A percentile compares a stretch with the other conserved stretches of the same genome.
Evolutionary conservation across 164 flowering plant species (phyloP).

Genomic region (Euptelea pleiosperma): DNA sequence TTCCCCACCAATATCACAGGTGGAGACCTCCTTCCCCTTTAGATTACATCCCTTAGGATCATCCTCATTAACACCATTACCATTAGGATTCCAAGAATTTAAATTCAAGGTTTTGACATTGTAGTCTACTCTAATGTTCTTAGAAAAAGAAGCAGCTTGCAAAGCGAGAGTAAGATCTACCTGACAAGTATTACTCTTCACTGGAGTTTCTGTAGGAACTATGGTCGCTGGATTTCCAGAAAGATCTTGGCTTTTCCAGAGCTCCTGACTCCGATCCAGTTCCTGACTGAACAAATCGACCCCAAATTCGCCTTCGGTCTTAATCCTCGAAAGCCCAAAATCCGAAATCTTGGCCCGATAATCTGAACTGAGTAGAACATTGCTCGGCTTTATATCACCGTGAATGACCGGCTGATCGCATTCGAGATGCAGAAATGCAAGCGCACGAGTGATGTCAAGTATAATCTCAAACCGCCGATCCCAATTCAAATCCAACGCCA

Average conservation of each 20-base stretch:
- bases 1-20: constrained; percentile 35
- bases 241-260: constrained; percentile 62
- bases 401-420: constrained; percentile 94
- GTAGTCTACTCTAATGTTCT: constrained; percentile 34
- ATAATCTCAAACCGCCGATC: constrained; percentile 61
- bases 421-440: constrained; percentile 74
- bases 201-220: constrained; percentile 33
- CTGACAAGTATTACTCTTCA: constrained; percentile 42
- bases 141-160: constrained; percentile 56
- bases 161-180: constrained; percentile 77
- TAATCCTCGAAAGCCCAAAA: constrained; percentile 88
- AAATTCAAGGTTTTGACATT: constrained; percentile 28
- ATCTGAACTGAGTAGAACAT: constrained; percentile 78
- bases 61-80: constrained; percentile 24
- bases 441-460: constrained; percentile 64
- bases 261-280: constrained; percentile 50
- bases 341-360: constrained; percentile 78
- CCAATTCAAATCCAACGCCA: constrained; percentile 46
- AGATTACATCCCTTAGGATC: constrained; percentile 18
- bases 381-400: constrained; percentile 96
- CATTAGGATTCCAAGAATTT: constrained; percentile 30
- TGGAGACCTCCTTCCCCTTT: constrained; percentile 70
- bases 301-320: constrained; percentile 72
- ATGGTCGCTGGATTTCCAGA: constrained; percentile 42
- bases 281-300: constrained; percentile 84